Percentiles rank a stretch among this genome's conserved stretches.
Conservation (phyloP, 495 filamentous ascomycete genomes). For the Aspergillus avenaceus region DNA sequence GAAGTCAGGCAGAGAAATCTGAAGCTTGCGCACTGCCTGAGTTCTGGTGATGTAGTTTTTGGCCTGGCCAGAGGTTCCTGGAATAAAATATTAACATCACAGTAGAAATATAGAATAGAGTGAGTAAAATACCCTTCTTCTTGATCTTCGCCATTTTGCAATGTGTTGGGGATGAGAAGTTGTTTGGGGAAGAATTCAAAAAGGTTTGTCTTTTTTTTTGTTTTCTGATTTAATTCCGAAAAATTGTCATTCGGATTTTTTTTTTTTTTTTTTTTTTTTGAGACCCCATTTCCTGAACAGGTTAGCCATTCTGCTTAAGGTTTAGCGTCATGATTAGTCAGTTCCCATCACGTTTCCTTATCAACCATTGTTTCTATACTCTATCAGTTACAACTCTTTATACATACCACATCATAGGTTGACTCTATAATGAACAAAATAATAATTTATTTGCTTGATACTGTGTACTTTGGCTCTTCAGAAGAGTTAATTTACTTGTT, state of each 20-base stretch:
- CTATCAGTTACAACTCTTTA: too few species aligned
- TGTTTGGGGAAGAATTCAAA: constrained; percentile 27
- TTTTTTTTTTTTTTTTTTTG: constrained; percentile 32
- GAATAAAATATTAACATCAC: constrained; percentile 15
- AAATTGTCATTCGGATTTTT: constrained; percentile 38
- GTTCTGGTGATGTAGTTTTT: constrained; percentile 98
- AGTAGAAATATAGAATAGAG: constrained; percentile 1
- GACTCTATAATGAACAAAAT: too few species aligned
- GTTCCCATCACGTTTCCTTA: too few species aligned
- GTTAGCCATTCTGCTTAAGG: too few species aligned
- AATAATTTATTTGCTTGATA: too few species aligned
- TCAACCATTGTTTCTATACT: too few species aligned
- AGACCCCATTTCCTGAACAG: too few species aligned
- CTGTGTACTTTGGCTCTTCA: too few species aligned
- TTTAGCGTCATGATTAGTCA: too few species aligned
- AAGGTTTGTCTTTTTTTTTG: too few species aligned
- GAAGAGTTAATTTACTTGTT: too few species aligned
- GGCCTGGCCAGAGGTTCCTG: constrained; percentile 83
- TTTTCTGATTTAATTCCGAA: constrained; percentile 21
- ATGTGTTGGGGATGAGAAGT: constrained; percentile 13
- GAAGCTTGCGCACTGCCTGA: constrained; percentile 93
- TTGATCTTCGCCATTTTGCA: constrained; percentile 75
- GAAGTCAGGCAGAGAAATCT: constrained; percentile 95
- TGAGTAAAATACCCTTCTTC: constrained; percentile 71
- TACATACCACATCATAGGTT: too few species aligned